Evolutionary conservation across 2,329 filamentous ascomycete genomes (phyloP), one percentile per base, ranked within the genome.

Genomic region (Hymenoscyphus scutula): DNA sequence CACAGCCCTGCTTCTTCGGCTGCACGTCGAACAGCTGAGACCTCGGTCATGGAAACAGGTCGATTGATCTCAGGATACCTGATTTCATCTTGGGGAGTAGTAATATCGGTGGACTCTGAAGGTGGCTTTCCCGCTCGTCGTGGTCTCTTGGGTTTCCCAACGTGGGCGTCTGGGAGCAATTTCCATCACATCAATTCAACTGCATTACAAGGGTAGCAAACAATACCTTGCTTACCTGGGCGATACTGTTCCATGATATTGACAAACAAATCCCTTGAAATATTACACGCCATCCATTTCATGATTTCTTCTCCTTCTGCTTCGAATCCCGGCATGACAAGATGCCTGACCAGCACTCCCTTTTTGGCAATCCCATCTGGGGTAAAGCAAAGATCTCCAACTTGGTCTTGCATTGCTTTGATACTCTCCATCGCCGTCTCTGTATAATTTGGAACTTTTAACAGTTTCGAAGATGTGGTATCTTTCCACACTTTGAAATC

Each of bases 231-330:
- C 55, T 57, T 23, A 58, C 37, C 84, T 0, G 91, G 91, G 65
- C 86, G 87, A 72, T 95, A 95, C 76, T 96, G 91, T 76, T 96
- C 91, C 91, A 95, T 95, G 67, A 96, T 88, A 73, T 96, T 89
- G 64, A 95, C 84, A 75, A 93, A 94, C 53, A 89, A 81, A 74
- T 95, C 90, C 61, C 79, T 82, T 3, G 89, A 91, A 1, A 96
- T 81, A 59, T 92, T 84, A 30, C 83, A 79, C 0, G 90, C 91
- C 17, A 96, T 78, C 81, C 90, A 96, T 65, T 78, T 81, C 80
- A 96, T 89, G 64, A 96, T 95, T 65, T 86, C 79, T 58, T 81
- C 80, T 0, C 89, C 89, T 75, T 95, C 91, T 19, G 84, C 84
- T 71, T 90, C 89, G 70, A 87, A 86, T 0, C 90, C 90, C 0